Percentiles rank a stretch among this genome's conserved stretches.
These are phyloP conservation scores for Tirmania nivea DNA, from an alignment of 495 filamentous ascomycete genomes.

Conservation along the genomic window DNA sequence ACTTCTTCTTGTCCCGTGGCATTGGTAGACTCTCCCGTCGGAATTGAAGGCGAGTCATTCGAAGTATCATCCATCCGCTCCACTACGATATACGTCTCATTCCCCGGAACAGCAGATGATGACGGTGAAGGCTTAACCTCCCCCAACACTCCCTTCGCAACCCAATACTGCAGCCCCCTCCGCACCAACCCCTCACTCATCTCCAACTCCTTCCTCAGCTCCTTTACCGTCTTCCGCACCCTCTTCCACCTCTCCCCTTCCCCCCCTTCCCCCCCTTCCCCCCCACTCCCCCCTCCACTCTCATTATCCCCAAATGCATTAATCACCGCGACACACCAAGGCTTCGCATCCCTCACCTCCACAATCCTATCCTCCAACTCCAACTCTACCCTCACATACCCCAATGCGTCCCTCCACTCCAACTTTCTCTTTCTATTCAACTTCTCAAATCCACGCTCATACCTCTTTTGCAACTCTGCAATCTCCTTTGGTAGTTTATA, in stretches of 20 bases:
- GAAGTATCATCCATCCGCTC: background rate
- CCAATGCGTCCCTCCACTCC: slow-evolving; percentile 65
- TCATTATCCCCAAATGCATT: slow-evolving; percentile 48
- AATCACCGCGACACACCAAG: slow-evolving; percentile 79
- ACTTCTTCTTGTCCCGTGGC: slow-evolving; percentile 29
- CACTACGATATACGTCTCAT: background rate
- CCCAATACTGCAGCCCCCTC: slow-evolving; percentile 71
- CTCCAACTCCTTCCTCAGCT: slow-evolving; percentile 41
- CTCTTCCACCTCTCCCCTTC: background rate
- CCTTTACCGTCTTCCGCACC: slow-evolving; percentile 28
- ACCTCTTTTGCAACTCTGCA: slow-evolving; percentile 38
- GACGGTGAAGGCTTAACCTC: slow-evolving; percentile 20
- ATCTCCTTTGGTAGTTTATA: slow-evolving; percentile 25
- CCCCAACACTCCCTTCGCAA: slow-evolving; percentile 50
- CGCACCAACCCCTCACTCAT: slow-evolving; percentile 61
- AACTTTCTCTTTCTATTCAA: slow-evolving; percentile 68
- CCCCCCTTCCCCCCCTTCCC: background rate
- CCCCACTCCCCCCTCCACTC: slow-evolving; percentile 7
- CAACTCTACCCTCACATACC: slow-evolving; percentile 58
- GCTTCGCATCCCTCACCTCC: slow-evolving; percentile 43
- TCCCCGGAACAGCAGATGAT: background rate
- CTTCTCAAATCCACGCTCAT: slow-evolving; percentile 52
- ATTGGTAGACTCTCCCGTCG: background rate
- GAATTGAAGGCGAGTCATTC: background rate
- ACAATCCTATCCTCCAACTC: slow-evolving; percentile 65